Conservation (phyloP, 495 filamentous ascomycete genomes). For the Cryomyces minteri region DNA sequence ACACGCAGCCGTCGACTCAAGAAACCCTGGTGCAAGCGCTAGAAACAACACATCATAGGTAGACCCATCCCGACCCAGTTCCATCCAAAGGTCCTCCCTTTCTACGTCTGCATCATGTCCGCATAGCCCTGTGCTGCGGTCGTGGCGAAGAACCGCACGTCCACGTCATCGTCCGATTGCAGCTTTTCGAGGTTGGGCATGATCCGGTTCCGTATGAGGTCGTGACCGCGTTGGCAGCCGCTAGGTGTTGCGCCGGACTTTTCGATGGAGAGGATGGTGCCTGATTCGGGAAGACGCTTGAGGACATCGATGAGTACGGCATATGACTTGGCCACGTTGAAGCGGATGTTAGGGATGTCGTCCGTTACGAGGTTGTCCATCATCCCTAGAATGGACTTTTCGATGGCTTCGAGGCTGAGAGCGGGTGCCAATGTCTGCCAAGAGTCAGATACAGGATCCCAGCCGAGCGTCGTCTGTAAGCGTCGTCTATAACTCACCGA, state of each 20-base stretch:
- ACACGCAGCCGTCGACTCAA: too few relatives aligned
- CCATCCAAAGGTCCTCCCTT: too few relatives aligned
- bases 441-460: not conserved
- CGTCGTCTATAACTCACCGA: conserved; percentile 43
- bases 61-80: too few relatives aligned
- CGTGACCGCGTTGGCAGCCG: conserved; percentile 53
- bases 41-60: too few relatives aligned
- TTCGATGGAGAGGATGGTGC: conserved; percentile 68
- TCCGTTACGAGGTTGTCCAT: conserved; percentile 81
- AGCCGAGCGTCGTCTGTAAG: not conserved
- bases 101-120: not conserved
- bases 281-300: conserved; percentile 71
- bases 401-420: conserved; percentile 78
- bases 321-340: conserved; percentile 98
- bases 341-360: conserved; percentile 96
- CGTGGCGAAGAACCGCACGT: conserved; percentile 88
- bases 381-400: conserved; percentile 86
- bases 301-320: conserved; percentile 72
- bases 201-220: conserved; percentile 74
- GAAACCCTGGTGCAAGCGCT: too few relatives aligned
- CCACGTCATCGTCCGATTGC: conserved; percentile 89
- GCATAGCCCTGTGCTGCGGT: conserved; percentile 32
- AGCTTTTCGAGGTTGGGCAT: conserved; percentile 85
- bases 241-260: conserved; percentile 44
- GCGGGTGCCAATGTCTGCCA: conserved; percentile 77